Conservation (phyloP, 2,329 filamentous ascomycete species). For the Hypoxylon sp. region DNA sequence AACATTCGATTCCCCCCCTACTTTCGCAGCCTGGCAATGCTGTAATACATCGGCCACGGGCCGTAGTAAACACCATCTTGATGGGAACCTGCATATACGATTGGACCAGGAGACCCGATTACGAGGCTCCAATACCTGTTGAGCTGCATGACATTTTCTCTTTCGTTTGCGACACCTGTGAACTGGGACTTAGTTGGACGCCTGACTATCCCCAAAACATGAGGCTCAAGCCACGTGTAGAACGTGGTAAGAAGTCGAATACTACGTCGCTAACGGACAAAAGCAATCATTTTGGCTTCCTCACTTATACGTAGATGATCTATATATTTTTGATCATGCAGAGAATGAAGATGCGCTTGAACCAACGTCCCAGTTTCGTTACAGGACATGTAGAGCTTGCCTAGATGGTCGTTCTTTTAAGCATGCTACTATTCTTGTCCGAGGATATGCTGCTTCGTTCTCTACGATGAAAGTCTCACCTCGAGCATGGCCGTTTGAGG, state of each 20-base stretch:
- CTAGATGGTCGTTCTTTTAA: background rate
- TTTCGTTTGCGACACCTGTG: background rate
- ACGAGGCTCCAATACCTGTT: constrained; percentile 8
- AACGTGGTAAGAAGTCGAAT: background rate
- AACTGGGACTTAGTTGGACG: background rate
- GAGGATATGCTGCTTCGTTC: background rate
- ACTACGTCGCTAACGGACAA: background rate
- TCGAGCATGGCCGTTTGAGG: background rate
- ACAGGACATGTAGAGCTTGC: background rate
- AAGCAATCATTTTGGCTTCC: background rate
- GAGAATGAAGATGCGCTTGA: background rate
- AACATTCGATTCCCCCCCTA: background rate
- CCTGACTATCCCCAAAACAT: background rate
- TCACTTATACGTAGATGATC: background rate
- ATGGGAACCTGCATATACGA: constrained; percentile 26
- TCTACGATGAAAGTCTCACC: background rate
- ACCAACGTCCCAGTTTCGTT: background rate
- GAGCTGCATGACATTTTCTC: background rate
- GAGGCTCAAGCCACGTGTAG: constrained; percentile 16
- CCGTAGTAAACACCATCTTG: background rate
- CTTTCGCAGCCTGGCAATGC: background rate
- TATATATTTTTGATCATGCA: background rate
- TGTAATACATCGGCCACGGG: constrained; percentile 3
- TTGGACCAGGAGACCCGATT: constrained; percentile 10
- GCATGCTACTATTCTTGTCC: background rate